Evolutionary conservation across 2,329 filamentous ascomycete genomes (phyloP).

Genomic region (Blastomyces parvus): DNA sequence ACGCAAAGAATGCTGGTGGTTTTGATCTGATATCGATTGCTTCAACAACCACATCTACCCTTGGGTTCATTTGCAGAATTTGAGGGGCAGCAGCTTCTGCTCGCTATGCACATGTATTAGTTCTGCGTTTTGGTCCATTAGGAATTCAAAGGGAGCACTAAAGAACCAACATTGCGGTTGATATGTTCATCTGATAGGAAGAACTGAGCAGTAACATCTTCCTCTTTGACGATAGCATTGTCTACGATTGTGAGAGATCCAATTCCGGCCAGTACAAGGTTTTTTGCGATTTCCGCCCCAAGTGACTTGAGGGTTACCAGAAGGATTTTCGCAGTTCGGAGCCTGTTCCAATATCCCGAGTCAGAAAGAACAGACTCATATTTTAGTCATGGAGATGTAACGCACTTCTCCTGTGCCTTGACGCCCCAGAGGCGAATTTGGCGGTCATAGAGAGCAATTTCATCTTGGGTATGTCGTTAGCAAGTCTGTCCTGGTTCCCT

Average conservation of each 20-base stretch:
- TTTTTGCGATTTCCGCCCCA: slow-evolving; percentile 93
- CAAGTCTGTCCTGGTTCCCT: slow-evolving; percentile 17
- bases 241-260: slow-evolving; percentile 84
- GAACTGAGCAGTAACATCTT: slow-evolving; percentile 75
- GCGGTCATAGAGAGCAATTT: slow-evolving; percentile 93
- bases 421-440: slow-evolving; percentile 97
- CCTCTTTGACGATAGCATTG: slow-evolving; percentile 61
- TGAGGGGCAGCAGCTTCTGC: slow-evolving; percentile 70
- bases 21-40: slow-evolving; percentile 58
- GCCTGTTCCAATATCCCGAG: slow-evolving; percentile 44
- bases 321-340: slow-evolving; percentile 80
- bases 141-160: neutral
- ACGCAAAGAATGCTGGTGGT: slow-evolving; percentile 61
- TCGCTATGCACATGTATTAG: slow-evolving; percentile 41
- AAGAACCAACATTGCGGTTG: slow-evolving; percentile 56
- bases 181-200: slow-evolving; percentile 64
- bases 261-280: slow-evolving; percentile 87
- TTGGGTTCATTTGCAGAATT: slow-evolving; percentile 78
- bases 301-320: slow-evolving; percentile 81
- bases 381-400: neutral
- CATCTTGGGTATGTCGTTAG: slow-evolving; percentile 48
- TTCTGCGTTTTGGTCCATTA: neutral
- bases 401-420: slow-evolving; percentile 70
- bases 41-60: slow-evolving; percentile 67
- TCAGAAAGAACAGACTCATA: slow-evolving; percentile 14